Evolutionary conservation across 2,329 filamentous ascomycete species (phyloP), one percentile per base, ranked within the genome.

Genomic region (Xylaria sp.): DNA sequence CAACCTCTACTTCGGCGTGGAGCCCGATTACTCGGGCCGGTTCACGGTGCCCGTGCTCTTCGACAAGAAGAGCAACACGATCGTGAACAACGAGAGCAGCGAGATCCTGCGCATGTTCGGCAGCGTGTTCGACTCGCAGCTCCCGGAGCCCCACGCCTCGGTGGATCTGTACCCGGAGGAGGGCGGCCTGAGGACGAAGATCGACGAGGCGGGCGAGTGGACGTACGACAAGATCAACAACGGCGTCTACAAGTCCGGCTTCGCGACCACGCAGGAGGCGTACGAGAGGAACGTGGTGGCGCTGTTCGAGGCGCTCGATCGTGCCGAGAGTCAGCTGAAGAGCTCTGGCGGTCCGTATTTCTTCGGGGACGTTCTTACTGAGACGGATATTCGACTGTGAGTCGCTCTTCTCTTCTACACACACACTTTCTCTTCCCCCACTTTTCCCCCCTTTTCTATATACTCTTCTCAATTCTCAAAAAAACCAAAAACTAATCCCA

Each of bases 31-130:
- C 76, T 79, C 83, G 2, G 94, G 92, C 0, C 88, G 94, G 13
- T 97, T 94, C 80, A 97, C 94, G 0, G 94, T 97, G 17, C 94
- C 94, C 0, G 91, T 93, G 3, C 85, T 97, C 64, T 97, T 92
- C 82, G 93, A 97, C 81, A 93, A 89, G 82, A 89, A 91, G 82
- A 82, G 84, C 61, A 87, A 90, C 75, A 87, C 84, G 40, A 97
- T 97, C 76, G 94, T 97, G 70, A 96, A 87, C 87, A 97, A 97
- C 74, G 94, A 97, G 86, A 93, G 92, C 80, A 90, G 90, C 73
- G 94, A 97, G 83, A 97, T 97, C 78, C 90, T 97, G 79, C 90
- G 94, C 77, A 97, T 97, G 92, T 84, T 97, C 70, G 92, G 92
- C 78, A 86, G 86, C 49, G 92, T 89, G 79, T 98, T 98, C 78